phyloP scores from a whole-genome alignment of 2,329 filamentous ascomycete genomes.

The Arthroderma uncinatum region DNA sequence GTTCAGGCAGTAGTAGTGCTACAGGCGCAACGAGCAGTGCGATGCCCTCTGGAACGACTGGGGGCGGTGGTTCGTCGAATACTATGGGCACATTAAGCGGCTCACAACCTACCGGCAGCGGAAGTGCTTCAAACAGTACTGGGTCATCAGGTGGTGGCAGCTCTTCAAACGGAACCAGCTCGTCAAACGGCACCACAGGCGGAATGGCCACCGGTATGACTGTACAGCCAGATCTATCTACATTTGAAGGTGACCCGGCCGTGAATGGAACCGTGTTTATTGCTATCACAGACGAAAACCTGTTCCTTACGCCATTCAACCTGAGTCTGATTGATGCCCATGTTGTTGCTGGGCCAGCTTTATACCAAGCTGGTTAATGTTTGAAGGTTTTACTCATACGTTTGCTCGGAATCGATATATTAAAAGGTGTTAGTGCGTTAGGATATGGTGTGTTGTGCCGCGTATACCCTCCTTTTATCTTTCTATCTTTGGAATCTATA shows the following conservation, averaged over 20 bases:
- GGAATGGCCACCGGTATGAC: neutral
- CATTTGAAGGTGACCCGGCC: constrained; percentile 56
- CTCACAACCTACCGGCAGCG: neutral
- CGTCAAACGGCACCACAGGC: neutral
- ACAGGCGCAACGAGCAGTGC: neutral
- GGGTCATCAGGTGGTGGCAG: neutral
- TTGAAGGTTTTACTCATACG: neutral
- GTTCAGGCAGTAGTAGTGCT: neutral
- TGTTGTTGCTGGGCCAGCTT: constrained; percentile 55
- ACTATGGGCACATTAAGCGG: neutral
- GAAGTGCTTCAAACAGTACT: constrained; percentile 1
- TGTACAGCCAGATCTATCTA: constrained; percentile 55
- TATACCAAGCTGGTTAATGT: constrained; percentile 70
- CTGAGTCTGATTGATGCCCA: constrained; percentile 62
- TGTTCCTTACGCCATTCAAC: constrained; percentile 66
- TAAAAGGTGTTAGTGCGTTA: neutral
- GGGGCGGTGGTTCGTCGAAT: neutral
- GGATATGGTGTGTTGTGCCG: neutral
- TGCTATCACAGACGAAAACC: constrained; percentile 57
- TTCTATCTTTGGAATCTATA: neutral
- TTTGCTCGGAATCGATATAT: neutral
- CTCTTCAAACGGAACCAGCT: neutral
- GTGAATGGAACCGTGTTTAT: constrained; percentile 73
- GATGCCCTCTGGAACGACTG: neutral
- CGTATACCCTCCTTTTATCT: neutral